These are phyloP conservation scores for Thecamonas trahens DNA, from an alignment of 78 protist genomes.

Conservation along the genomic window DNA sequence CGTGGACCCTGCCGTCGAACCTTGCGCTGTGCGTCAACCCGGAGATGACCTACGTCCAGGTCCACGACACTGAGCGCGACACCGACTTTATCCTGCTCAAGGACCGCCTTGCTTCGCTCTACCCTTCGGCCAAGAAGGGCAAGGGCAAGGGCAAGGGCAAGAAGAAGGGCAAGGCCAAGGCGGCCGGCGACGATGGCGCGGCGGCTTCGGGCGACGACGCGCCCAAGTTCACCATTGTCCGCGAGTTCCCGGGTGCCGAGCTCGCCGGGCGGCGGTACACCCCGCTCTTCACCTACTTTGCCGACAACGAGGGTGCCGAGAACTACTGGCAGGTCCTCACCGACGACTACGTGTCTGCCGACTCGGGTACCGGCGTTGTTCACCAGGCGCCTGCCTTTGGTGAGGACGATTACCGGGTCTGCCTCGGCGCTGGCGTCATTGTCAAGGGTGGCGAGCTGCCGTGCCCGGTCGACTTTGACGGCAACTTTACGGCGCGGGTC, in stretches of 20 bases:
- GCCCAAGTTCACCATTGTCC: slow-evolving; percentile 13
- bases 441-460: slow-evolving; percentile 38
- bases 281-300: slow-evolving; percentile 94
- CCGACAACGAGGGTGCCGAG: background rate
- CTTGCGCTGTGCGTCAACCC: slow-evolving; percentile 90
- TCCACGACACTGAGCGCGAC: slow-evolving; percentile 27
- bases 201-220: slow-evolving; percentile 17
- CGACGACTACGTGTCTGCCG: slow-evolving; percentile 90
- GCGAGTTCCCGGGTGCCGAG: slow-evolving; percentile 41
- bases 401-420: slow-evolving; percentile 98
- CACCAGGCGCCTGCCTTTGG: slow-evolving; percentile 99
- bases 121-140: slow-evolving; percentile 26
- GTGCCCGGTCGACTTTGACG: slow-evolving; percentile 96
- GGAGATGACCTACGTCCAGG: slow-evolving; percentile 77
- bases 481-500: slow-evolving; percentile 89
- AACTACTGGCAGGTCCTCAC: slow-evolving; percentile 26
- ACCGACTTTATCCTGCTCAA: slow-evolving; percentile 1
- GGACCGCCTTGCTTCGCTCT: slow-evolving; percentile 25
- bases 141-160: slow-evolving; percentile 20
- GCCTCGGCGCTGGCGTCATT: slow-evolving; percentile 72
- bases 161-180: slow-evolving; percentile 14
- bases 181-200: slow-evolving; percentile 24
- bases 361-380: slow-evolving; percentile 97
- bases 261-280: slow-evolving; percentile 75
- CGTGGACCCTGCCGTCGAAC: slow-evolving; percentile 99